These are phyloP conservation scores for Angomonas deanei DNA, from an alignment of 208 protist species.

Conservation along the genomic window DNA sequence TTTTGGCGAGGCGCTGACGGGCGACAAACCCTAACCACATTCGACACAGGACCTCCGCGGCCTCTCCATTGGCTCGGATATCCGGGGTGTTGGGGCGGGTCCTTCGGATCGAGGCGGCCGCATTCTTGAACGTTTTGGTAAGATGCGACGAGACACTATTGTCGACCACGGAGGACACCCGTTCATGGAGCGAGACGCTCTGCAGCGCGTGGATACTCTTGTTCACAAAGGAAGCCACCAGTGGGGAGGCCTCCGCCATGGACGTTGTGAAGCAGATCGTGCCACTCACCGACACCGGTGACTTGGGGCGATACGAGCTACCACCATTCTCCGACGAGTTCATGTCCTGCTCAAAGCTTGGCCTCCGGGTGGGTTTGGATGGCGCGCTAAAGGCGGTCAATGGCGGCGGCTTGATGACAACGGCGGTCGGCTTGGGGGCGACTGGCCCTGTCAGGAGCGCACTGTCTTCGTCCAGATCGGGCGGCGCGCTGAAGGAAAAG, in stretches of 20 bases:
- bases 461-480: neutral
- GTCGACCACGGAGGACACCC: neutral
- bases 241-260: neutral
- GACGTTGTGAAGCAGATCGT: neutral
- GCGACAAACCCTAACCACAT: constrained; percentile 23
- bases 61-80: neutral
- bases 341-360: too few relatives aligned
- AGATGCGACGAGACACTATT: neutral
- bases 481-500: neutral
- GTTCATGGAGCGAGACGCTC: neutral
- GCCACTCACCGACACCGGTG: neutral
- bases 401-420: neutral
- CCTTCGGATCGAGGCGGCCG: neutral
- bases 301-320: neutral
- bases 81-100: neutral
- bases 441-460: neutral
- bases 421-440: neutral
- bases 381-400: neutral
- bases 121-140: neutral
- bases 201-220: neutral
- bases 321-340: neutral
- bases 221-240: neutral
- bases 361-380: neutral
- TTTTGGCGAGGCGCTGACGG: constrained; percentile 6
- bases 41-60: constrained; percentile 12